Conservation (phyloP, 2,329 filamentous ascomycete genomes). For the Claviceps digitariae region DNA sequence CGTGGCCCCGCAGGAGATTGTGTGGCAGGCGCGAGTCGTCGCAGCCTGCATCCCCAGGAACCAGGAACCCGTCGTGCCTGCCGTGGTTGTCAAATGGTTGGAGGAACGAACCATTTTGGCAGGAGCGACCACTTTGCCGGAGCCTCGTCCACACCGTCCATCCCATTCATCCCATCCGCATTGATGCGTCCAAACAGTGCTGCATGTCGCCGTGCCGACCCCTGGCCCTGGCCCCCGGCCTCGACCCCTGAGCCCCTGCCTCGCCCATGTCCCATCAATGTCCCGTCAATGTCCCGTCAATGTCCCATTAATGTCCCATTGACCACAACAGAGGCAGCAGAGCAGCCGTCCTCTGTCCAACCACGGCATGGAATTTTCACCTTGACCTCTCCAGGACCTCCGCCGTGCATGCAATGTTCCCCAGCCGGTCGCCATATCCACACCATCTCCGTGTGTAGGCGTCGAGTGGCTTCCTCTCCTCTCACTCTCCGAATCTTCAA, state of each 20-base stretch:
- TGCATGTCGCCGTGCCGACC: background rate
- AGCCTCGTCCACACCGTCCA: too few species aligned
- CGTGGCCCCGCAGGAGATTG: too few species aligned
- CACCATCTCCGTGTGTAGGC: background rate
- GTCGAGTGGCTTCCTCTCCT: background rate
- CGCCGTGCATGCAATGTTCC: background rate
- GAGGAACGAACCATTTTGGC: background rate
- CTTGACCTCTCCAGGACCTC: background rate
- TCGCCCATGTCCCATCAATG: background rate
- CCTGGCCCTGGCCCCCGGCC: background rate
- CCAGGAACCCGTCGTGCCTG: background rate
- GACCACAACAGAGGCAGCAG: background rate
- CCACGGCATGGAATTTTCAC: background rate
- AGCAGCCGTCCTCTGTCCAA: background rate
- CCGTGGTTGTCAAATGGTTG: background rate
- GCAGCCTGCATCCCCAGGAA: too few species aligned
- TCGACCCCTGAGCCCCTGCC: background rate
- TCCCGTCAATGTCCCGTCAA: background rate
- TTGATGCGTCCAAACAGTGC: too few species aligned
- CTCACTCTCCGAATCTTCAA: background rate
- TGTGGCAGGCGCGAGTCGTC: too few species aligned
- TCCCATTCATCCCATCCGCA: too few species aligned
- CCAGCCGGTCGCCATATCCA: background rate
- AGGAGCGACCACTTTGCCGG: too few species aligned
- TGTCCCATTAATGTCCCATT: background rate